A percentile compares a stretch with the other conserved stretches of the same genome.
Conservation (phyloP, 75 land plant species). For the Pinus tabuliformis region DNA sequence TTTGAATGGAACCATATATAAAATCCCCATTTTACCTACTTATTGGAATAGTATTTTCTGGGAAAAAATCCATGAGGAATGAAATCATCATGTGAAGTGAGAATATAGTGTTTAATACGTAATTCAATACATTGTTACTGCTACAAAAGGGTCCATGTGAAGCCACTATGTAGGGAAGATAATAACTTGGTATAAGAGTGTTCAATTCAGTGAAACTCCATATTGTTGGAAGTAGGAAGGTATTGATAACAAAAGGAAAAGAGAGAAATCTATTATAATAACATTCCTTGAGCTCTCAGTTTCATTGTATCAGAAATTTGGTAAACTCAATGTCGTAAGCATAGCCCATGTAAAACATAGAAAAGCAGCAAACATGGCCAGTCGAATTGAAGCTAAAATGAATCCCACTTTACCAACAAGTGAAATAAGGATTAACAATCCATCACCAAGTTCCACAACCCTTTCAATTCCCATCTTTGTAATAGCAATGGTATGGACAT, state of each 20-base stretch:
- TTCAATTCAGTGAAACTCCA: constrained; percentile 46
- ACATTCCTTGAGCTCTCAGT: constrained; percentile 95
- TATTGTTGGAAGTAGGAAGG: constrained; percentile 97
- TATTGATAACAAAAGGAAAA: constrained; percentile 82
- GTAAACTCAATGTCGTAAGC: constrained; percentile 82
- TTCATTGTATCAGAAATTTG: constrained; percentile 90
- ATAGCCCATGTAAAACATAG: constrained; percentile 93
- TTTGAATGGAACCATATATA: no score
- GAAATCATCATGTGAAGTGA: constrained; percentile 83
- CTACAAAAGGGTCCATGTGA: constrained; percentile 87
- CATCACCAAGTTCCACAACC: constrained; percentile 67
- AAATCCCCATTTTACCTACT: no score
- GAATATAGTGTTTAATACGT: constrained; percentile 61
- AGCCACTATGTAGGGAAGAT: constrained; percentile 84
- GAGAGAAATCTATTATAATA: constrained; percentile 80
- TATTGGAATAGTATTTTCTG: constrained; percentile 72
- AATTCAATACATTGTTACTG: constrained; percentile 61
- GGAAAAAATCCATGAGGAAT: constrained; percentile 66
- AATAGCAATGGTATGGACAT: constrained; percentile 58
- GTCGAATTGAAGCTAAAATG: constrained; percentile 90
- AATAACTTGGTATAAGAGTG: constrained; percentile 74
- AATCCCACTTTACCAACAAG: constrained; percentile 93
- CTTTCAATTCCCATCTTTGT: constrained; percentile 65
- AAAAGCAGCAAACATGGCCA: constrained; percentile 83
- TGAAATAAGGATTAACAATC: constrained; percentile 67